Percentiles rank a stretch among this genome's conserved stretches.
These are phyloP conservation scores for Yamadazyma diospyri DNA, from an alignment of 1,139 yeast genomes.

Conservation along the genomic window DNA sequence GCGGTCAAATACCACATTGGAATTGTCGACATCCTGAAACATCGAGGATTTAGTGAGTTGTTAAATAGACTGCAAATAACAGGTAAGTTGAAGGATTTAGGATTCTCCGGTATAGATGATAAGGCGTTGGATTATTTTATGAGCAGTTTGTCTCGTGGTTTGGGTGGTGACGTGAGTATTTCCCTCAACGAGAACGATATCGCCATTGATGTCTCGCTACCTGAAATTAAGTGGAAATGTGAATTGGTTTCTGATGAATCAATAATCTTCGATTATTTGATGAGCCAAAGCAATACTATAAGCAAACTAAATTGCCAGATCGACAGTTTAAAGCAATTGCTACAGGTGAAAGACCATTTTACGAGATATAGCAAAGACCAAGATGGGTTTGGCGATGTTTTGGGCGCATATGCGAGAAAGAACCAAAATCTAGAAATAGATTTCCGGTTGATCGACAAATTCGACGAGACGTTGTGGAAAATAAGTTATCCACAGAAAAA, in stretches of 20 bases:
- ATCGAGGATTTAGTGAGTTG: not conserved
- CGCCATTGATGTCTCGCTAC: too few species aligned
- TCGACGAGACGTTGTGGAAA: constrained; percentile 11
- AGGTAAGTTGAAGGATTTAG: constrained; percentile 18
- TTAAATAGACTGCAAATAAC: constrained; percentile 12
- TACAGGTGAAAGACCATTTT: constrained; percentile 33
- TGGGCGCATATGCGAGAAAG: constrained; percentile 11
- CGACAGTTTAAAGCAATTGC: constrained; percentile 19
- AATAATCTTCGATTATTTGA: constrained; percentile 4
- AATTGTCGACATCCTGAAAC: not conserved
- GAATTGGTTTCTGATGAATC: not conserved
- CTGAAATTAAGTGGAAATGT: constrained; percentile 4
- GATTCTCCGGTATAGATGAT: constrained; percentile 22
- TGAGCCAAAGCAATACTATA: constrained; percentile 10
- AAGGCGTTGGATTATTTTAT: constrained; percentile 8
- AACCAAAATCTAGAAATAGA: constrained; percentile 11
- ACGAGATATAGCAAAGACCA: constrained; percentile 10
- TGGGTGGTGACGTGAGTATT: too few species aligned
- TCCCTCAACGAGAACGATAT: too few species aligned
- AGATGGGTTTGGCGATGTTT: constrained; percentile 1
- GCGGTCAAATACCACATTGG: not conserved
- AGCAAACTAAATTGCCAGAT: constrained; percentile 22
- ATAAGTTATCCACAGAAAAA: constrained; percentile 4
- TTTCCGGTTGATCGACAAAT: constrained; percentile 7
- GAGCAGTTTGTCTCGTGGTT: not conserved